Percentiles rank a stretch among this genome's conserved stretches.
phyloP scores from a whole-genome alignment of 306 rosid species.

The Crotalaria pallida region DNA sequence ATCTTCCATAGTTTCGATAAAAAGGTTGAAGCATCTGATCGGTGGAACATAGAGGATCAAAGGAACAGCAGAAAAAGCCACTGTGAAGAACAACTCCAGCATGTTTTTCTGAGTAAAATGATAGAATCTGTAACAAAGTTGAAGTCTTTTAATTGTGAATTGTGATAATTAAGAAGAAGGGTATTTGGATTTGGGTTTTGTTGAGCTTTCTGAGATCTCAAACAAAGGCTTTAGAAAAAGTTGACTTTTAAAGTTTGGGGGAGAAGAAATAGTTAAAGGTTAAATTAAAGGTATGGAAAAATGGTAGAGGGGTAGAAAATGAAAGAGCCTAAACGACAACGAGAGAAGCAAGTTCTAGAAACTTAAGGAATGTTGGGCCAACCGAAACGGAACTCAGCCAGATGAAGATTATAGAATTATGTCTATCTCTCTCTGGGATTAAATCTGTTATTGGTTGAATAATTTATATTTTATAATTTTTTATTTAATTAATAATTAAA shows the following conservation, averaged over 20 bases:
- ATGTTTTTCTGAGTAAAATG: not conserved
- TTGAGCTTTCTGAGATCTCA: not conserved
- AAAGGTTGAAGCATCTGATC: slow-evolving; percentile 60
- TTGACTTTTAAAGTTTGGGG: not conserved
- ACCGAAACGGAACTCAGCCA: not conserved
- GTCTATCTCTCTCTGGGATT: not conserved
- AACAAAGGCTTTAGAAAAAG: no score
- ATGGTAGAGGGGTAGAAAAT: not conserved
- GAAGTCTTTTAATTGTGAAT: not conserved
- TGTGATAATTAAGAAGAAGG: not conserved
- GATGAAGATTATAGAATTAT: not conserved
- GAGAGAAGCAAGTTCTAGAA: slow-evolving; percentile 25
- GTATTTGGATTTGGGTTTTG: not conserved
- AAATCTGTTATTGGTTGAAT: no score
- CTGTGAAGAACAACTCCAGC: slow-evolving; percentile 62
- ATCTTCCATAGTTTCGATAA: slow-evolving; percentile 67
- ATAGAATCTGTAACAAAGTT: not conserved
- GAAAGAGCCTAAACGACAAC: no score
- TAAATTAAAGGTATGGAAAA: no score
- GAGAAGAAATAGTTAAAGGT: not conserved
- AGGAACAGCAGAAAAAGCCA: slow-evolving; percentile 77
- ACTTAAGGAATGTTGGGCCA: not conserved
- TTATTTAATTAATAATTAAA: no score
- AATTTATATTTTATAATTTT: no score
- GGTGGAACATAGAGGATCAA: slow-evolving; percentile 83